Conservation (phyloP, 2,329 filamentous ascomycete genomes). For the Aureobasidium uvarum region DNA sequence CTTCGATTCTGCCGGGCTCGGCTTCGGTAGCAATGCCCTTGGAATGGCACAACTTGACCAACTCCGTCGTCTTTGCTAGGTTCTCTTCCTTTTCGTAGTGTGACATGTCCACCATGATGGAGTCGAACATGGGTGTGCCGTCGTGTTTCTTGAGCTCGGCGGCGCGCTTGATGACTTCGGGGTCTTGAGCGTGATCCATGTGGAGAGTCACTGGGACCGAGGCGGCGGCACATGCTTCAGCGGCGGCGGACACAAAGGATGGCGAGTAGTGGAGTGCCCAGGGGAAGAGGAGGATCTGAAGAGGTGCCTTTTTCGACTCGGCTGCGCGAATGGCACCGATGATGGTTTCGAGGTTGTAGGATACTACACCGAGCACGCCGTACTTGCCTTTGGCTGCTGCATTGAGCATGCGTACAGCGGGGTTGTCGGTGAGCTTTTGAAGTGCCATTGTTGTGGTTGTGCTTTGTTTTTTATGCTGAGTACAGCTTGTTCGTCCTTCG, state of each 20-base stretch:
- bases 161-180: conserved; percentile 44
- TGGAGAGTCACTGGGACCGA: conserved; percentile 48
- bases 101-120: conserved; percentile 76
- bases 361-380: conserved; percentile 38
- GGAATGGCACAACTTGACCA: conserved; percentile 63
- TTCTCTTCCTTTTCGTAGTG: conserved; percentile 71
- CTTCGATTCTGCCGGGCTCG: conserved; percentile 69
- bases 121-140: conserved; percentile 57
- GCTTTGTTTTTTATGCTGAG: not conserved
- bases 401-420: conserved; percentile 38
- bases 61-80: conserved; percentile 60
- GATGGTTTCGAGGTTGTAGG: conserved; percentile 63
- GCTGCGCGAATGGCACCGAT: conserved; percentile 67
- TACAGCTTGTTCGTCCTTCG: not conserved
- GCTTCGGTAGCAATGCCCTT: conserved; percentile 68
- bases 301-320: conserved; percentile 63
- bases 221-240: conserved; percentile 45
- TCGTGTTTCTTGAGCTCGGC: conserved; percentile 34
- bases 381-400: conserved; percentile 38
- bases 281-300: conserved; percentile 71
- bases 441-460: conserved; percentile 27
- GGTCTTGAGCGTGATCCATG: conserved; percentile 50
- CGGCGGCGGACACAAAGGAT: conserved; percentile 48
- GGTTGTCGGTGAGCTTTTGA: conserved; percentile 33
- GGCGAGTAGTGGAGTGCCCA: conserved; percentile 69